These are phyloP conservation scores for Plantago lanceolata DNA, from an alignment of 305 asterid species.

Conservation along the genomic window DNA sequence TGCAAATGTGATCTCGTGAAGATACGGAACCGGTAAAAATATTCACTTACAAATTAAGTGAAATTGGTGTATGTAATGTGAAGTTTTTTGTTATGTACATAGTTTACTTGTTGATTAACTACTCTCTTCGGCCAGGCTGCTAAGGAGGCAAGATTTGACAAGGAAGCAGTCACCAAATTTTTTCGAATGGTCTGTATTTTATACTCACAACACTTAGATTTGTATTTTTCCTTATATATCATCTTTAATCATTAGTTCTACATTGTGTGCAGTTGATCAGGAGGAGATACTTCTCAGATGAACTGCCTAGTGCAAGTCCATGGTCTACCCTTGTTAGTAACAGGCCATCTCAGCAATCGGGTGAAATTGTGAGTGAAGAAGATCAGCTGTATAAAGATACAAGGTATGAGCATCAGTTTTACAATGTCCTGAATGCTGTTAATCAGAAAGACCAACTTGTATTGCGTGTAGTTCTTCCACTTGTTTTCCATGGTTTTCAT, in stretches of 20 bases:
- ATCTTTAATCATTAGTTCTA: constrained; percentile 24
- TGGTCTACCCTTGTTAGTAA: constrained; percentile 47
- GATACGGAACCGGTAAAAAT: neutral
- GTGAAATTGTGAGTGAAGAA: constrained; percentile 68
- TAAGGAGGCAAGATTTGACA: constrained; percentile 82
- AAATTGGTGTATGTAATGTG: neutral
- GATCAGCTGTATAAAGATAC: constrained; percentile 57
- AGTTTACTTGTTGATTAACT: constrained; percentile 1
- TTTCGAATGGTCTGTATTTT: constrained; percentile 61
- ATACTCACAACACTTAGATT: constrained; percentile 9
- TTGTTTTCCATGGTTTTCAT: neutral
- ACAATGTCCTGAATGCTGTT: neutral
- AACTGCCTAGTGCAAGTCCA: constrained; percentile 61
- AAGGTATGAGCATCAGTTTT: constrained; percentile 42
- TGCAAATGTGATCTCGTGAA: neutral
- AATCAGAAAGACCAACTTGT: neutral
- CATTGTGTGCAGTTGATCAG: constrained; percentile 61
- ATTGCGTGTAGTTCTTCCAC: neutral
- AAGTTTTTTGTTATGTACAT: constrained; percentile 7
- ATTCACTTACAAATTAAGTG: neutral
- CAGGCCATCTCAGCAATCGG: constrained; percentile 43
- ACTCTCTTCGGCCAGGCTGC: constrained; percentile 45
- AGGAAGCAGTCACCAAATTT: constrained; percentile 84
- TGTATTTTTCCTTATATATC: constrained; percentile 8
- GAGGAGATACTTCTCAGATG: constrained; percentile 92